Conservation (phyloP, 1,139 yeast species). For the Lodderomyces margitis region DNA sequence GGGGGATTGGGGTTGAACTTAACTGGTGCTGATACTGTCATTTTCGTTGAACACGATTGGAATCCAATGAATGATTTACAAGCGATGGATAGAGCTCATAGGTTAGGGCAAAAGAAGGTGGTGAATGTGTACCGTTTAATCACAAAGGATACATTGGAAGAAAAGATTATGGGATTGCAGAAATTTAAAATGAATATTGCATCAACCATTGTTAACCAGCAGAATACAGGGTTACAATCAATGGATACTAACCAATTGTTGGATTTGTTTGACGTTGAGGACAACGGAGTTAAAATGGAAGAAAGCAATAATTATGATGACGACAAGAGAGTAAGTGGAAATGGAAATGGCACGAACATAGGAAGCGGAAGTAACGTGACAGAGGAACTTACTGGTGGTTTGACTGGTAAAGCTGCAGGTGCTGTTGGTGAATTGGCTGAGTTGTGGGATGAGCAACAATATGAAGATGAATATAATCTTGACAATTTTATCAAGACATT, state of each 20-base stretch:
- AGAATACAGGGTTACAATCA: conserved; percentile 87
- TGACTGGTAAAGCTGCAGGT: conserved; percentile 62
- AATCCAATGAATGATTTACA: conserved; percentile 99
- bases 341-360: conserved; percentile 19
- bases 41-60: conserved; percentile 99
- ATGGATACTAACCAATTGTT: conserved; percentile 96
- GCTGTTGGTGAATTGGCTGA: conserved; percentile 90
- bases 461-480: conserved; percentile 93
- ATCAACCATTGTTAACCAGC: conserved; percentile 93
- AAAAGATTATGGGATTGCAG: conserved; percentile 97
- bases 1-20: conserved; percentile 97
- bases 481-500: conserved; percentile 87
- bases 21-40: conserved; percentile 98
- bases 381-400: conserved; percentile 61
- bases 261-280: conserved; percentile 82
- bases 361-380: conserved; percentile 26
- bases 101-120: conserved; percentile 96
- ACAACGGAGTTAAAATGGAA: conserved; percentile 40
- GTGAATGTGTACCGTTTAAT: conserved; percentile 92
- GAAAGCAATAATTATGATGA: conserved; percentile 6
- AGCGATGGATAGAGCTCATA: conserved; percentile 99
- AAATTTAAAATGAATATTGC: conserved; percentile 98
- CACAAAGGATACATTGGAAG: conserved; percentile 91
- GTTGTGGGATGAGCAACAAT: conserved; percentile 94
- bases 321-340: conserved; percentile 23